These are phyloP conservation scores for Vicia faba DNA, from an alignment of 306 rosid genomes.

Conservation along the genomic window DNA sequence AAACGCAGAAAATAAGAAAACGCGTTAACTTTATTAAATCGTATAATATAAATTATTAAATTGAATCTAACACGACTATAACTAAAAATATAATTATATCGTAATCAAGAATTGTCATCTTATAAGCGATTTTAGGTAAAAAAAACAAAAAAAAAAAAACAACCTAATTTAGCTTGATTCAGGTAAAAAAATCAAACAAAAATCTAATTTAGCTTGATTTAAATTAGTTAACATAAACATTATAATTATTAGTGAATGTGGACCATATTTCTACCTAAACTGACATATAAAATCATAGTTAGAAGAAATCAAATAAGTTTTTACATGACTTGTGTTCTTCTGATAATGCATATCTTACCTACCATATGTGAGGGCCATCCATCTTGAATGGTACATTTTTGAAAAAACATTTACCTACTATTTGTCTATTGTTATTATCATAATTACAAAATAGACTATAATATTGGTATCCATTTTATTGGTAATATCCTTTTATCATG, in stretches of 20 bases:
- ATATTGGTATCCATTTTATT: too few relatives aligned
- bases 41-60: not conserved
- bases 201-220: conserved; percentile 37
- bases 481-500: not conserved
- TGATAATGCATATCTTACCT: conserved; percentile 36
- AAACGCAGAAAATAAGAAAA: not conserved
- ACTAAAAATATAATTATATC: not conserved
- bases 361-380: conserved; percentile 28
- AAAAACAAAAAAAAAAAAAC: not conserved
- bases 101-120: not conserved
- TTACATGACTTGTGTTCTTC: conserved; percentile 17
- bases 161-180: conserved; percentile 36
- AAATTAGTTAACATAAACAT: conserved; percentile 41
- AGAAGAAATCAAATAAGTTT: conserved; percentile 9
- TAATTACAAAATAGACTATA: not conserved
- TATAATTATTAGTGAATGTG: conserved; percentile 23
- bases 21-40: not conserved
- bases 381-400: conserved; percentile 20
- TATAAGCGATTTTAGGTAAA: too few relatives aligned
- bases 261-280: conserved; percentile 35
- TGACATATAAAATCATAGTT: conserved; percentile 36
- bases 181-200: not conserved
- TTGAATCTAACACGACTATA: not conserved
- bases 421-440: not conserved
- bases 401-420: not conserved